A percentile compares a stretch with the other conserved stretches of the same genome.
phyloP scores from a whole-genome alignment of 2,329 filamentous ascomycete species.

The Ophiostoma sp. region DNA sequence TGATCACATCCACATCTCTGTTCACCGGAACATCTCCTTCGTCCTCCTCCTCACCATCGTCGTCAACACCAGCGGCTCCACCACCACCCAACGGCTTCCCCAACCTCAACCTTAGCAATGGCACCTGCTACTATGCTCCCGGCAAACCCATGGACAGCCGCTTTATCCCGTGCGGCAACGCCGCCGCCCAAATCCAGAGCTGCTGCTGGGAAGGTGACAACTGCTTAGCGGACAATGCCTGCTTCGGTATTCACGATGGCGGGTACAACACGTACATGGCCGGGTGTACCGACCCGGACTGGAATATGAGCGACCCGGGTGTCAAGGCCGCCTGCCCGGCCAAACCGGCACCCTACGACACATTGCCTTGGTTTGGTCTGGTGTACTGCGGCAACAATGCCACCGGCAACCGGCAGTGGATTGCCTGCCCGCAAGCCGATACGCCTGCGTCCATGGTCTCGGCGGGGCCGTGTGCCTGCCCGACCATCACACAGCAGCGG shows the following conservation, averaged over 20 bases:
- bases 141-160: constrained; percentile 18
- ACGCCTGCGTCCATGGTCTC: constrained; percentile 31
- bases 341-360: constrained; percentile 33
- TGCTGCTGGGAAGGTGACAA: constrained; percentile 32
- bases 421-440: constrained; percentile 36
- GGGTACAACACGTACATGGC: constrained; percentile 42
- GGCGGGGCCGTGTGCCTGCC: constrained; percentile 37
- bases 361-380: constrained; percentile 39
- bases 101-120: constrained; percentile 29
- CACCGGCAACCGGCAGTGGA: constrained; percentile 35
- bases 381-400: constrained; percentile 39
- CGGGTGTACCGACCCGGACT: constrained; percentile 41
- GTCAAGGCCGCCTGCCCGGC: constrained; percentile 36
- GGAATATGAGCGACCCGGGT: constrained; percentile 24
- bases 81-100: not conserved
- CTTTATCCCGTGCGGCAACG: constrained; percentile 33
- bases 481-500: constrained; percentile 32
- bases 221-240: constrained; percentile 30
- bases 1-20: too few relatives aligned
- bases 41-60: not conserved
- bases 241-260: constrained; percentile 32
- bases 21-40: not conserved
- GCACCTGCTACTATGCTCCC: constrained; percentile 28
- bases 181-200: constrained; percentile 20
- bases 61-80: not conserved